These are phyloP conservation scores for Kazachstania martiniae DNA, from an alignment of 805 yeast species.

Conservation along the genomic window DNA sequence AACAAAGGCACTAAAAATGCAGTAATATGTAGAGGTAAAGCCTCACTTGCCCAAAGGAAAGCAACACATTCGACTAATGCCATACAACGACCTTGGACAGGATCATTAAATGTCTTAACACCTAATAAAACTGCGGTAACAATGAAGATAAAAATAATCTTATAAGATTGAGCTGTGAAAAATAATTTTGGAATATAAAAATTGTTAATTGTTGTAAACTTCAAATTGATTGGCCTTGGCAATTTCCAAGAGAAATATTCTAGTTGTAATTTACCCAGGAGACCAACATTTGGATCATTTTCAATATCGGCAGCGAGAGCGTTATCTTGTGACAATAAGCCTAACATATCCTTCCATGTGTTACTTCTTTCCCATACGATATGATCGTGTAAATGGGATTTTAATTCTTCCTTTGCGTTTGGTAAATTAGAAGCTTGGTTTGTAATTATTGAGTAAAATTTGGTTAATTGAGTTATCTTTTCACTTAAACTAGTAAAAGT, in stretches of 20 bases:
- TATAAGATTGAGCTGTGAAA: conserved; percentile 37
- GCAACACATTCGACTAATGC: conserved; percentile 56
- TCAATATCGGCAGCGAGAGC: conserved; percentile 20
- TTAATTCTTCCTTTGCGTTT: conserved; percentile 42
- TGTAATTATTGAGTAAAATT: conserved; percentile 42
- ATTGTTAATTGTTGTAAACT: conserved; percentile 20
- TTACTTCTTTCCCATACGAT: conserved; percentile 95
- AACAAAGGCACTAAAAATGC: conserved; percentile 74
- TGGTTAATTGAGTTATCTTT: conserved; percentile 41
- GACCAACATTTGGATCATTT: conserved; percentile 10
- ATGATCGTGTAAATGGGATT: conserved; percentile 68
- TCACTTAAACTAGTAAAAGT: conserved; percentile 41
- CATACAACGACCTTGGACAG: conserved; percentile 51
- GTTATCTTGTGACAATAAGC: conserved; percentile 50
- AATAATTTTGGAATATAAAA: conserved; percentile 38
- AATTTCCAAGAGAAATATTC: conserved; percentile 26
- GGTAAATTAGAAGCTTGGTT: conserved; percentile 28
- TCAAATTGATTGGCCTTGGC: conserved; percentile 23
- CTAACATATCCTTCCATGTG: conserved; percentile 92
- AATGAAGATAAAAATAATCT: conserved; percentile 37
- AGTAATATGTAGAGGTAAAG: conserved; percentile 87
- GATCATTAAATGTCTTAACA: conserved; percentile 52
- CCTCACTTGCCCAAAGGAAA: conserved; percentile 89
- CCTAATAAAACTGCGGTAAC: conserved; percentile 45
- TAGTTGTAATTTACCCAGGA: conserved; percentile 24